phyloP scores from a whole-genome alignment of 164 flowering plant species.

The Magnolia officinalis region DNA sequence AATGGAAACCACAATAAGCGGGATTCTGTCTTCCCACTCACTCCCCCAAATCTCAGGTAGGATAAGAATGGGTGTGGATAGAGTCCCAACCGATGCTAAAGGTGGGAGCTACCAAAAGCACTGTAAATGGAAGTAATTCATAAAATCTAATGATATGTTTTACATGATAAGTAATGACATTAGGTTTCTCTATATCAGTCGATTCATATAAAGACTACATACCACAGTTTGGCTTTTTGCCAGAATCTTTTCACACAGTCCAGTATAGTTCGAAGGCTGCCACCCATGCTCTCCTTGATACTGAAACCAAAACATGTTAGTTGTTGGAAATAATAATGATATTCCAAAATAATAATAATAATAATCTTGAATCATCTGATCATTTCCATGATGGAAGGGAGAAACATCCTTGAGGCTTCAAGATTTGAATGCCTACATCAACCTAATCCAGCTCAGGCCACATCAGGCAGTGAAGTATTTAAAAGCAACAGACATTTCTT shows the following conservation, averaged over 20 bases:
- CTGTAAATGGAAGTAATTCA: background rate
- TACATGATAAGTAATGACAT: background rate
- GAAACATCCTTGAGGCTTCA: background rate
- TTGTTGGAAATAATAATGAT: background rate
- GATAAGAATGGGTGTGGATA: background rate
- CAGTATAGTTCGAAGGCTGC: constrained; percentile 80
- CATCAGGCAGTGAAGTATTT: too few species aligned
- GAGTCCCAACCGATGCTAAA: background rate
- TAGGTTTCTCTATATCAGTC: background rate
- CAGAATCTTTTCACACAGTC: constrained; percentile 85
- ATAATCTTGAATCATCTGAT: background rate
- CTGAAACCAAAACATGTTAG: constrained; percentile 34
- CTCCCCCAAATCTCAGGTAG: background rate
- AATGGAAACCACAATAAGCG: background rate
- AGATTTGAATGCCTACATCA: background rate
- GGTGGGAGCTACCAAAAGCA: background rate
- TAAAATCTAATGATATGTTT: background rate
- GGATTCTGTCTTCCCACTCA: background rate
- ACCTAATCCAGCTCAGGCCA: background rate
- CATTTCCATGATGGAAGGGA: background rate
- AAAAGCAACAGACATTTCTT: too few species aligned
- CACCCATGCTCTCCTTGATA: constrained; percentile 95
- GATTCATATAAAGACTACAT: constrained; percentile 27
- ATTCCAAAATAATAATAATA: background rate
- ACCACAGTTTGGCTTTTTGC: constrained; percentile 98